Base-by-base conservation (phyloP, 192 early-diverging fungal genomes). In the Gigaspora rosea region DNA sequence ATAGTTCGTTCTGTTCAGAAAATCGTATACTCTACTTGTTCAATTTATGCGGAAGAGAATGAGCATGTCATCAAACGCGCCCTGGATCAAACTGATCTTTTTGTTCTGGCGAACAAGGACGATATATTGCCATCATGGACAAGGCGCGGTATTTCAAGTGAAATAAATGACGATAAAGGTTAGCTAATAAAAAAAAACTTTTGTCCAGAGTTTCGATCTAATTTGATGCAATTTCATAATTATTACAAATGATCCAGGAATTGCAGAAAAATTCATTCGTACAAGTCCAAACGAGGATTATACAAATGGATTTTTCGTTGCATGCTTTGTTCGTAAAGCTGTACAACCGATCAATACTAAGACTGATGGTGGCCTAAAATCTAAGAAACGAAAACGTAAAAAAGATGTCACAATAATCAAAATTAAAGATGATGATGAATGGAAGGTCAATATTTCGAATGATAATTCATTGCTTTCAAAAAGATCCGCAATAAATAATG, bases 231-330 rank as follows among this genome's bases (percentile, higher is more conserved):
- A 41, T 18, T 36, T 35, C 16, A 41, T 18, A 66, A n/a, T 47
- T 10, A 22, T 35, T 64, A 13, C 48, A 64, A n/a, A 74, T 54
- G 52, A 58, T 85, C 81, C 84, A 73, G 87, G 80, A 56, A 78
- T 90, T 79, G 91, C 92, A 0, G 84, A 89, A 0, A 79, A 85
- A 8, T 80, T 96, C 12, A 88, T 97, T 15, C 87, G 97, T 32
- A 92, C 93, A 8, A 77, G 88, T 32, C 96, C 96, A 0, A 41
- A 41, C 7, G 84, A 88, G 76, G 97, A 99, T 85, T 82, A 86
- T 47, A 94, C 91, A 52, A 97, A 97, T 78, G 97, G 97, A 7
- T 99, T 99, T 79, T 99, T 99, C 92, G 97, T 98, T 6, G 94
- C 96, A 0, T 90, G 93, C 62, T 98, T 99, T 89, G 91, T 92